Percentiles rank a stretch among this genome's conserved stretches.
These are phyloP conservation scores for Gossypium trilobum DNA, from an alignment of 441 rosid species.

Conservation along the genomic window DNA sequence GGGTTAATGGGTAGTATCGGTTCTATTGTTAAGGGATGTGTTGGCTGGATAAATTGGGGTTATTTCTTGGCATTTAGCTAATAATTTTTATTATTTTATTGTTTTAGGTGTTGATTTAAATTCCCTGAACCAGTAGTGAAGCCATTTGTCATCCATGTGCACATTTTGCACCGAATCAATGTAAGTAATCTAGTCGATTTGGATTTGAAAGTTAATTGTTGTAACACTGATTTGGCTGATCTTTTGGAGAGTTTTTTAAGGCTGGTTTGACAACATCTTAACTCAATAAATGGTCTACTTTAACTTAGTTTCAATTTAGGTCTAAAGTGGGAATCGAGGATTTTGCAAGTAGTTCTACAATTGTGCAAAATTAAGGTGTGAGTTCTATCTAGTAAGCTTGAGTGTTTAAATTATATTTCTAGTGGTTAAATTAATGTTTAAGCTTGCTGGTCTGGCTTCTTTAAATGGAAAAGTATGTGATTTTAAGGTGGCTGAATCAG, in stretches of 20 bases:
- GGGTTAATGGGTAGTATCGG: background rate
- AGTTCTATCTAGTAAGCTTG: background rate
- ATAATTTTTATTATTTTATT: no score
- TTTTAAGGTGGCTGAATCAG: background rate
- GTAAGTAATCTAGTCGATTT: no score
- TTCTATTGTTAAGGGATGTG: background rate
- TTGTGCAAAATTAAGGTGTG: background rate
- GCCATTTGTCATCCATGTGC: background rate
- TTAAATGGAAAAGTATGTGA: background rate
- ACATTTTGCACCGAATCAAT: background rate
- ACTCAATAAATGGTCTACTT: background rate
- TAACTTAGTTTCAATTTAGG: background rate
- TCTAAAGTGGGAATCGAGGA: background rate
- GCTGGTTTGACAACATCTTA: background rate
- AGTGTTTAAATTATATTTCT: background rate
- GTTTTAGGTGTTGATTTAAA: background rate
- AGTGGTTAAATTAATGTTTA: no score
- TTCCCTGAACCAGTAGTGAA: background rate
- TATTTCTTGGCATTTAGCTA: background rate
- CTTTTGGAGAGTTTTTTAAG: background rate
- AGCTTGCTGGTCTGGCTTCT: background rate
- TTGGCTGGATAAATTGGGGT: background rate
- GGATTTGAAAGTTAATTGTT: no score
- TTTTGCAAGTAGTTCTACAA: background rate
- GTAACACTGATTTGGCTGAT: background rate